Conservation (phyloP, 2,329 filamentous ascomycete species). For the Didymella keratinophila region DNA sequence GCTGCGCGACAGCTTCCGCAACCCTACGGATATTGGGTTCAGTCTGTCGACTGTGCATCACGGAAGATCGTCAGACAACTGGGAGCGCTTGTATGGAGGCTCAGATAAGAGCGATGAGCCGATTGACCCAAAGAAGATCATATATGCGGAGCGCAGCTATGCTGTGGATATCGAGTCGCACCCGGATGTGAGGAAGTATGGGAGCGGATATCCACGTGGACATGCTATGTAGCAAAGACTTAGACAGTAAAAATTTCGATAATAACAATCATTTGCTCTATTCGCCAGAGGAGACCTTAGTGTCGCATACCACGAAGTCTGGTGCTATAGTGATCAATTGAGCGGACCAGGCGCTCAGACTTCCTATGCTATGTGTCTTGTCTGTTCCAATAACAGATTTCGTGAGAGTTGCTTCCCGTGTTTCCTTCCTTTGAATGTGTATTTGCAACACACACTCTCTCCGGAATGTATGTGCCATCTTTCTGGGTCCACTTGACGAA, state of each 20-base stretch:
- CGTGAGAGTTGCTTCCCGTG: too few relatives aligned
- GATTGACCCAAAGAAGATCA: conserved; percentile 20
- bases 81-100: conserved; percentile 31
- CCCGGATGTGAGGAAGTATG: conserved; percentile 1
- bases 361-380: too few relatives aligned
- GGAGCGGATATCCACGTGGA: background rate
- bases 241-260: background rate
- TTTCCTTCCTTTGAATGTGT: too few relatives aligned
- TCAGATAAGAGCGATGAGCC: conserved; percentile 26
- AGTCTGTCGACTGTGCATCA: conserved; percentile 25
- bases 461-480: too few relatives aligned
- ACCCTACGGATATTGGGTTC: conserved; percentile 25
- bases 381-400: too few relatives aligned
- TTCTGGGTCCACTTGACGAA: too few relatives aligned
- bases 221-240: background rate
- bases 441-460: too few relatives aligned
- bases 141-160: conserved; percentile 25
- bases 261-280: background rate
- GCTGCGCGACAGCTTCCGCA: conserved; percentile 20
- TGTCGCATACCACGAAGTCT: too few relatives aligned
- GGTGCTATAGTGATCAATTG: too few relatives aligned
- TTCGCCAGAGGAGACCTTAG: too few relatives aligned
- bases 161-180: conserved; percentile 27
- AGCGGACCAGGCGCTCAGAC: too few relatives aligned
- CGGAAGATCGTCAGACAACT: conserved; percentile 24